phyloP scores from a whole-genome alignment of 257 asterid species.

The Solanum peruvianum region DNA sequence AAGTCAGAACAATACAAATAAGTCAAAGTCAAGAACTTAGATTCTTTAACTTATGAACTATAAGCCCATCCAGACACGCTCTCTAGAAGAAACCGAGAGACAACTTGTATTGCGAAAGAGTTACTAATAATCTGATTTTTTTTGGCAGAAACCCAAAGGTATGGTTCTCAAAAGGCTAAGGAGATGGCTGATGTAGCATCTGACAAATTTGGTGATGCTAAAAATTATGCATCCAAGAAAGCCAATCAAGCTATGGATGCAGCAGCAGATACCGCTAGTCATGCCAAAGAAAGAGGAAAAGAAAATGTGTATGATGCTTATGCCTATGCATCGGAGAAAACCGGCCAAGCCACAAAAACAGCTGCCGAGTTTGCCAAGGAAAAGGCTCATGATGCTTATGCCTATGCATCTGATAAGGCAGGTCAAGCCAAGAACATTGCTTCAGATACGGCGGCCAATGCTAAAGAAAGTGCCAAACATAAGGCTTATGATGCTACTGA shows the following conservation, averaged over 20 bases:
- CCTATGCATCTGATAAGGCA: background rate
- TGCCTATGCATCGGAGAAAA: constrained; percentile 1
- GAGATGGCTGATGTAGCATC: constrained; percentile 9
- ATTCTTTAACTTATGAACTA: background rate
- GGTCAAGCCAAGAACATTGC: constrained; percentile 11
- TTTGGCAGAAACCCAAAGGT: constrained; percentile 33
- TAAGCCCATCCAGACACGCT: background rate
- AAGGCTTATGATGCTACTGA: background rate
- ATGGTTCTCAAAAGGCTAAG: constrained; percentile 33
- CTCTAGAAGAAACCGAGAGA: background rate
- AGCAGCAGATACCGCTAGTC: constrained; percentile 10
- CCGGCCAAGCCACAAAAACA: background rate
- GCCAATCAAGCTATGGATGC: constrained; percentile 15
- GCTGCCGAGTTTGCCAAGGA: background rate
- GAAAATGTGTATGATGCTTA: constrained; percentile 15
- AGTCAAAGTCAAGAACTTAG: too few relatives aligned
- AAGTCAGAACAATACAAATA: background rate
- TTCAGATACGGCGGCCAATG: constrained; percentile 6
- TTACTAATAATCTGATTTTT: background rate
- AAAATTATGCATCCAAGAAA: constrained; percentile 15
- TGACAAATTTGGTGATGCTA: constrained; percentile 20
- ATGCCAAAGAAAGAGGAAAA: constrained; percentile 2
- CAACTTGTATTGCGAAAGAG: background rate
- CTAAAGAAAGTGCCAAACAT: constrained; percentile 1
- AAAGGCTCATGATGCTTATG: constrained; percentile 9